Conservation (phyloP, 2,329 filamentous ascomycete genomes). For the Pyrenochaeta sp. region DNA sequence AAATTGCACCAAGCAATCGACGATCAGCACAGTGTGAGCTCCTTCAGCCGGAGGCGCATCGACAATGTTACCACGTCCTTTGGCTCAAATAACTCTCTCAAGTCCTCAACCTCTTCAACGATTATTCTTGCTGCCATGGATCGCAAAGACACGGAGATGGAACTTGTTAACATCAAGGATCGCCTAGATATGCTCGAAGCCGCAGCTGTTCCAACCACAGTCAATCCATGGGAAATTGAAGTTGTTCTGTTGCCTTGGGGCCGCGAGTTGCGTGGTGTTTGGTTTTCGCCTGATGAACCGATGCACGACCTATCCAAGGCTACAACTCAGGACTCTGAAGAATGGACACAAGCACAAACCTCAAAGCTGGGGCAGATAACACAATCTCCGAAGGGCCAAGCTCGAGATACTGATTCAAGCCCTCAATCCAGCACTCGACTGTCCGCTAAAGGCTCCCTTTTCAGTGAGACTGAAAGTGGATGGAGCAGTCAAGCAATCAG, state of each 20-base stretch:
- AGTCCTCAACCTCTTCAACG: constrained; percentile 50
- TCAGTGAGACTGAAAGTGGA: constrained; percentile 52
- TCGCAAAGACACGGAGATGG: constrained; percentile 51
- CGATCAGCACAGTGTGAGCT: constrained; percentile 37
- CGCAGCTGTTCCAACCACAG: constrained; percentile 65
- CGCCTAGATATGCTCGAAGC: constrained; percentile 65
- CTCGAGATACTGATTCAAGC: constrained; percentile 37
- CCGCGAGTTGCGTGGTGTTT: constrained; percentile 61
- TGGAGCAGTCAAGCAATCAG: constrained; percentile 60
- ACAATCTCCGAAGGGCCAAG: constrained; percentile 9
- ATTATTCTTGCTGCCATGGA: constrained; percentile 47
- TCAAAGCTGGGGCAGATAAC: constrained; percentile 17
- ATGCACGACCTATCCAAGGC: constrained; percentile 45
- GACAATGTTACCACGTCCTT: constrained; percentile 50
- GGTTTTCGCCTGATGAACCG: constrained; percentile 57
- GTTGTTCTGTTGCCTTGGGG: constrained; percentile 79
- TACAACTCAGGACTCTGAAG: constrained; percentile 55
- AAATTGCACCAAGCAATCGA: constrained; percentile 43
- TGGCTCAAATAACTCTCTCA: constrained; percentile 48
- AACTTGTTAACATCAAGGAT: constrained; percentile 59
- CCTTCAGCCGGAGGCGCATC: constrained; percentile 38
- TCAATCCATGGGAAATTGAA: constrained; percentile 76
- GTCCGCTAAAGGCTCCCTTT: constrained; percentile 21
- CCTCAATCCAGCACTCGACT: constrained; percentile 22
- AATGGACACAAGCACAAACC: constrained; percentile 54